Percentiles rank a stretch among this genome's conserved stretches.
These are phyloP conservation scores for Filobasidium floriforme DNA, from an alignment of 768 basidiomycete species.

Conservation along the genomic window DNA sequence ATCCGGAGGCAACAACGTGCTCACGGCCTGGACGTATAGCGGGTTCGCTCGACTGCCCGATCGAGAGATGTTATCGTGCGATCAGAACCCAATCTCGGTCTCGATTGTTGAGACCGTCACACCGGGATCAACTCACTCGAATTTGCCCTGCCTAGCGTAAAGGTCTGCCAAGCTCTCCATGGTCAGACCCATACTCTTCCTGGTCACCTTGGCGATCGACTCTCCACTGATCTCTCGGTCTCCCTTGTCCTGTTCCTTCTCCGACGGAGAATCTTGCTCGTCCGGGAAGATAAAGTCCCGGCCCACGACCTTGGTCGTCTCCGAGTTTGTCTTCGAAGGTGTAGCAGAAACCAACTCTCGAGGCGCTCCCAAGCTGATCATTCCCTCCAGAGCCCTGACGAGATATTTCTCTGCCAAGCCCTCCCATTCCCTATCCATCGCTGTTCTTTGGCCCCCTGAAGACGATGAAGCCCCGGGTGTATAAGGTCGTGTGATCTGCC, in stretches of 20 bases:
- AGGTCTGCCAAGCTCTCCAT: slow-evolving; percentile 43
- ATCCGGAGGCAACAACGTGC: slow-evolving; percentile 34
- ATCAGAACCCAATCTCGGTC: neutral
- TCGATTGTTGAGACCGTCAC: too few species aligned
- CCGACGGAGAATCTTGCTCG: slow-evolving; percentile 1
- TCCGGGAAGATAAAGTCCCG: slow-evolving; percentile 21
- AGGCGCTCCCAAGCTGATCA: slow-evolving; percentile 17
- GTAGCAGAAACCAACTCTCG: neutral
- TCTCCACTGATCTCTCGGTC: slow-evolving; percentile 13
- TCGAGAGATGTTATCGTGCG: too few species aligned
- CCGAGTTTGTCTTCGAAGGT: neutral
- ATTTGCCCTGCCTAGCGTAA: slow-evolving; percentile 35
- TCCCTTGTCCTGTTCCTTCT: neutral
- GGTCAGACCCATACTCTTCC: slow-evolving; percentile 39
- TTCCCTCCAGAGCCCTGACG: slow-evolving; percentile 18
- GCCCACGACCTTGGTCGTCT: slow-evolving; percentile 14
- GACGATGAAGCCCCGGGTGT: neutral
- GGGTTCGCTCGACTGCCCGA: slow-evolving; percentile 33
- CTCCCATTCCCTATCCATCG: slow-evolving; percentile 8
- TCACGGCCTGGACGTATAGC: slow-evolving; percentile 40
- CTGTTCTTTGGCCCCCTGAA: neutral
- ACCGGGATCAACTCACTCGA: slow-evolving; percentile 24
- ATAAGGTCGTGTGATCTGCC: neutral
- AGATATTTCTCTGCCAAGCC: slow-evolving; percentile 19
- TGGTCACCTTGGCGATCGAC: slow-evolving; percentile 31